Conservation (phyloP, 106 monocot species). For the Agapanthus africanus region DNA sequence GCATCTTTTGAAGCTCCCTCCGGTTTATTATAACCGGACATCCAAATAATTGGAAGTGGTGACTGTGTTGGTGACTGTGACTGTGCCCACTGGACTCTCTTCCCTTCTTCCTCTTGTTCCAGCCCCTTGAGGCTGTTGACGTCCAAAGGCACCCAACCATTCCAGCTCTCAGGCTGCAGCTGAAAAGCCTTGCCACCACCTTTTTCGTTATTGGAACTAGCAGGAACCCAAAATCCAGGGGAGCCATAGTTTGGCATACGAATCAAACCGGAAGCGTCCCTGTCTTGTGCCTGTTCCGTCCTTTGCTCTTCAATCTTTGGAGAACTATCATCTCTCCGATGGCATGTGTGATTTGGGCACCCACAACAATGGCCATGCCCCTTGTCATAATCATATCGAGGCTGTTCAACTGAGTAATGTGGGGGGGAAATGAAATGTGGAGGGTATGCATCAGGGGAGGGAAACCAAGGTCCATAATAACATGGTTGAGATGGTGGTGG, state of each 20-base stretch:
- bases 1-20: background rate
- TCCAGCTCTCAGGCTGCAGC: constrained; percentile 10
- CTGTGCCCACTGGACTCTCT: constrained; percentile 15
- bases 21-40: constrained; percentile 23
- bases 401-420: constrained; percentile 18
- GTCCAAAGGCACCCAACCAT: constrained; percentile 27
- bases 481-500: constrained; percentile 19
- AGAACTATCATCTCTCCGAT: constrained; percentile 12
- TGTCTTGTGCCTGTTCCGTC: constrained; percentile 11
- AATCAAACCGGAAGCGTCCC: constrained; percentile 1
- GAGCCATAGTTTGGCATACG: constrained; percentile 14
- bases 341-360: constrained; percentile 43
- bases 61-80: no score
- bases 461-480: constrained; percentile 20
- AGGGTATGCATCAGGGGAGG: constrained; percentile 26
- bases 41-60: constrained; percentile 31
- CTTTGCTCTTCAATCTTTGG: constrained; percentile 42
- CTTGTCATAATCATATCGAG: constrained; percentile 23
- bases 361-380: constrained; percentile 33
- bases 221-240: constrained; percentile 25
- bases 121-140: constrained; percentile 5
- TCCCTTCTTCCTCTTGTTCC: constrained; percentile 7
- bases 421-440: constrained; percentile 22
- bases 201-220: constrained; percentile 1
- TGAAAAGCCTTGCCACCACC: constrained; percentile 3